phyloP scores from a whole-genome alignment of 768 basidiomycete genomes.

The Cystobasidium ongulense region DNA sequence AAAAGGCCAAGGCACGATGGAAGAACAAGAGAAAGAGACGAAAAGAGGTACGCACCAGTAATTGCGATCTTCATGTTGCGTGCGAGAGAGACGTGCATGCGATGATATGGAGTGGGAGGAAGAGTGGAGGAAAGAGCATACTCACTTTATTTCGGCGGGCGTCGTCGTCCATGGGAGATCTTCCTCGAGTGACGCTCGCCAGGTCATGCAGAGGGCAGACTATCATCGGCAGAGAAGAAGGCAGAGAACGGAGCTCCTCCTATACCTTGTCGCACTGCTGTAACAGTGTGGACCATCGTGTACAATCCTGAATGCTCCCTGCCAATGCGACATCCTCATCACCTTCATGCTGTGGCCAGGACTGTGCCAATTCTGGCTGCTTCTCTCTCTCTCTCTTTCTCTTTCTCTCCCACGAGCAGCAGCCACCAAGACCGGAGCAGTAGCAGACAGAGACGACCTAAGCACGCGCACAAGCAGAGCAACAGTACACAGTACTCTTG shows the following conservation, averaged over 20 bases:
- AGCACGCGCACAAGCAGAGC: too few species aligned
- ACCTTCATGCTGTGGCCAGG: neutral
- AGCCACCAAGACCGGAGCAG: constrained; percentile 3
- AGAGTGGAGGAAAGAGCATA: neutral
- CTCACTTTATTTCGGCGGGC: too few species aligned
- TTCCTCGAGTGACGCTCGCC: too few species aligned
- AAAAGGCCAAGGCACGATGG: neutral
- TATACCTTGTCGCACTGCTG: too few species aligned
- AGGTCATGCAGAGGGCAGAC: too few species aligned
- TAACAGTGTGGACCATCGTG: too few species aligned
- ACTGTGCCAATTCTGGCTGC: neutral
- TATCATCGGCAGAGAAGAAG: too few species aligned
- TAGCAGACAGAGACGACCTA: neutral
- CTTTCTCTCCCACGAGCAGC: neutral
- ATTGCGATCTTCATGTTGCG: constrained; percentile 20
- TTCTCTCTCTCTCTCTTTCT: neutral
- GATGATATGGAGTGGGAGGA: neutral
- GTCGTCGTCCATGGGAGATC: too few species aligned
- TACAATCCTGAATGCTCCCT: neutral
- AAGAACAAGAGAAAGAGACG: neutral
- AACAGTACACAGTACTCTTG: too few species aligned
- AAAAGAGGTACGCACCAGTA: neutral
- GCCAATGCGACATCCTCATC: neutral
- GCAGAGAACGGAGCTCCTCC: too few species aligned
- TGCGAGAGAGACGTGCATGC: neutral